A percentile compares a stretch with the other conserved stretches of the same genome.
phyloP scores from a whole-genome alignment of 176 grass and related monocot species.

The Paspalum vaginatum region DNA sequence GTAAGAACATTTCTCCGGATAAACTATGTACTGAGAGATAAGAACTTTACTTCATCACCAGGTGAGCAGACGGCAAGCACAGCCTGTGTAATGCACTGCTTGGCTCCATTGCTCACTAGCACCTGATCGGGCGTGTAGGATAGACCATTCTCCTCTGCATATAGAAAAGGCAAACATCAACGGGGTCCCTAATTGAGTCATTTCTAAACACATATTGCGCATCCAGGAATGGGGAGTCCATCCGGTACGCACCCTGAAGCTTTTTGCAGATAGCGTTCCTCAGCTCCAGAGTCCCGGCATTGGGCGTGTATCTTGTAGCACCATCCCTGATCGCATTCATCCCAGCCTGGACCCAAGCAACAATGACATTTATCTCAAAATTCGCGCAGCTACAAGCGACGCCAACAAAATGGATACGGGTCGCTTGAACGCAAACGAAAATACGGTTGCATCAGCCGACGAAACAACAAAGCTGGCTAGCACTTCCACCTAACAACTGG shows the following conservation, averaged over 20 bases:
- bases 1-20: background rate
- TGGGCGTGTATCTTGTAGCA: conserved; percentile 80
- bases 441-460: background rate
- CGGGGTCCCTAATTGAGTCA: background rate
- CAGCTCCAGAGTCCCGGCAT: conserved; percentile 81
- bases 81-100: conserved; percentile 81
- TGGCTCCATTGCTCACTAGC: conserved; percentile 88
- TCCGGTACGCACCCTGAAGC: conserved; percentile 51
- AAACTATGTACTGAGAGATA: background rate
- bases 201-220: background rate
- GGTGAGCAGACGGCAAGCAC: conserved; percentile 84
- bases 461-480: background rate
- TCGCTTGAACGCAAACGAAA: background rate
- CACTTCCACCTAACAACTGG: background rate
- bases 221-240: background rate
- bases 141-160: conserved; percentile 82
- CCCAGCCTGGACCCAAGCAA: conserved; percentile 61
- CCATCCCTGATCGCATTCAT: conserved; percentile 81
- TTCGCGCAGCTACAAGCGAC: background rate
- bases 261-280: conserved; percentile 93
- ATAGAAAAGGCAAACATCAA: conserved; percentile 10
- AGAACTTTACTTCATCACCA: conserved; percentile 72
- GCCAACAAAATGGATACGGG: background rate
- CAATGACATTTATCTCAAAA: background rate
- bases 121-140: conserved; percentile 74